Conservation (phyloP, 768 basidiomycete genomes). For the Boletus pseudo-olivaceus region DNA sequence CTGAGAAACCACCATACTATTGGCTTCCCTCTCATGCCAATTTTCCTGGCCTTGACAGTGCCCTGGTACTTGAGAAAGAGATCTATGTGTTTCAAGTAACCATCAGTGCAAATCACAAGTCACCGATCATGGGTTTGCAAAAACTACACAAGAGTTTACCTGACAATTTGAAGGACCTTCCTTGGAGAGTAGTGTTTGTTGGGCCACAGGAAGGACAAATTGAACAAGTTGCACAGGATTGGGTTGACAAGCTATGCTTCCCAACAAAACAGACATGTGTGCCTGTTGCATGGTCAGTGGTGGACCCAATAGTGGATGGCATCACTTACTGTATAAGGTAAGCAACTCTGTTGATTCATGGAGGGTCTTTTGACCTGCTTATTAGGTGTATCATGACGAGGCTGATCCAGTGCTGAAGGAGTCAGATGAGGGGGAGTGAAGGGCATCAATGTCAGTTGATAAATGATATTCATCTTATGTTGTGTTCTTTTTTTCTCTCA, state of each 20-base stretch:
- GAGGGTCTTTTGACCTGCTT: too few relatives aligned
- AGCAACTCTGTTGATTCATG: neutral
- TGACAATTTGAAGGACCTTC: neutral
- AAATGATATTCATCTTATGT: too few relatives aligned
- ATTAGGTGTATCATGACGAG: too few relatives aligned
- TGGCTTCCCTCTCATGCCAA: neutral
- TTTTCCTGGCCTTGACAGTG: neutral
- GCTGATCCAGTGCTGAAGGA: too few relatives aligned
- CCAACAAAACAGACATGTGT: accelerated
- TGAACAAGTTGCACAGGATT: accelerated
- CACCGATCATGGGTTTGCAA: neutral
- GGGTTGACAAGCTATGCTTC: neutral
- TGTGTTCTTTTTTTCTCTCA: too few relatives aligned
- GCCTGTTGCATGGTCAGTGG: neutral
- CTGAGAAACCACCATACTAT: neutral
- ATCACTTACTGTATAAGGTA: neutral
- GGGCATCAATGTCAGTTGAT: too few relatives aligned
- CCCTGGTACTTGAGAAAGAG: neutral
- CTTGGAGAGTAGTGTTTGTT: neutral
- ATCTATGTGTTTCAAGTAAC: neutral
- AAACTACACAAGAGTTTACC: neutral
- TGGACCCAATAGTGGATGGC: neutral
- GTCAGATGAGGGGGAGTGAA: too few relatives aligned
- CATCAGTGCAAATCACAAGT: neutral
- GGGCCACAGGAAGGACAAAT: too few relatives aligned